Conservation (phyloP, 2,329 filamentous ascomycete genomes). For the Colletotrichum tamarilloi region DNA sequence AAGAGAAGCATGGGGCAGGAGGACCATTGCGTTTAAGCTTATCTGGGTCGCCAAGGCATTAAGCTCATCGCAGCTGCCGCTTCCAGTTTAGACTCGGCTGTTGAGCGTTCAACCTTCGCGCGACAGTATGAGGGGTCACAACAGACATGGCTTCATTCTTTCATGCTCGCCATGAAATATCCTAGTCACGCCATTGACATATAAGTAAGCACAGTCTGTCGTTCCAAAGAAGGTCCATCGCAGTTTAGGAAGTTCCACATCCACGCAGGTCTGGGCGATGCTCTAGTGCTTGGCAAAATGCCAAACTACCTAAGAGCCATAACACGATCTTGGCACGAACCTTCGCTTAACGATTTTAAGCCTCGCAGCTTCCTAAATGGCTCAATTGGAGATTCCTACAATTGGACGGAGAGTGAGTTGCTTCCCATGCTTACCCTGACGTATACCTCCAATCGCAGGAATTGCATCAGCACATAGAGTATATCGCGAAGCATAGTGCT, state of each 20-base stretch:
- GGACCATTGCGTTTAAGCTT: conserved; percentile 28
- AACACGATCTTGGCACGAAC: not conserved
- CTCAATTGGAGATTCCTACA: not conserved
- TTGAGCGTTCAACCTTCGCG: conserved; percentile 1
- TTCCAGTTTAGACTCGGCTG: conserved; percentile 28
- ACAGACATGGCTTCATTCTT: not conserved
- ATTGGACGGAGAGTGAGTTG: not conserved
- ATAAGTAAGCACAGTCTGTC: not conserved
- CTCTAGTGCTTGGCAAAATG: not conserved
- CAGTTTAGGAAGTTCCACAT: conserved; percentile 18
- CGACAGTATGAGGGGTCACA: not conserved
- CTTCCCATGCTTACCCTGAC: not conserved
- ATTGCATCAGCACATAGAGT: not conserved
- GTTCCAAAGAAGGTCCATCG: not conserved
- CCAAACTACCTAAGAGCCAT: not conserved
- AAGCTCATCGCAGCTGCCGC: conserved; percentile 4
- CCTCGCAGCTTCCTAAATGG: not conserved
- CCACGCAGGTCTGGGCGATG: not conserved
- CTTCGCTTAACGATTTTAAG: not conserved
- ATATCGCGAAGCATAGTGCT: not conserved
- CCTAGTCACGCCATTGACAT: not conserved
- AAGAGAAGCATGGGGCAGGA: conserved; percentile 29
- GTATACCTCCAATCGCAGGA: not conserved
- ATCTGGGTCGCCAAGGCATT: conserved; percentile 25
- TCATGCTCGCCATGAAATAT: not conserved